Evolutionary conservation across 129 eudicot species (phyloP).

Genomic region (Lonicera japonica): DNA sequence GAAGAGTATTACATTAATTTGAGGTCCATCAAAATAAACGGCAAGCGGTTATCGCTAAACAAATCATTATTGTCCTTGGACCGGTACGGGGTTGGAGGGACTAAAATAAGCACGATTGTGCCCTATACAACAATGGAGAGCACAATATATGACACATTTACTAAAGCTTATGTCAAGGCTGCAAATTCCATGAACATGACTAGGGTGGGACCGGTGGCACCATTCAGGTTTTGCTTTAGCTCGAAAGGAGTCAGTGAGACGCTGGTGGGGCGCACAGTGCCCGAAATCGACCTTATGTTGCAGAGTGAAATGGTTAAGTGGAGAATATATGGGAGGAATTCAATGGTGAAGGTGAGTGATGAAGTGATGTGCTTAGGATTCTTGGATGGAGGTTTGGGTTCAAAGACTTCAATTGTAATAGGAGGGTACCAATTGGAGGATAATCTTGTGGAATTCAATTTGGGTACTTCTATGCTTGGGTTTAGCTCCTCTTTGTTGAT

Average conservation of each 20-base stretch:
- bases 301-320: conserved; percentile 83
- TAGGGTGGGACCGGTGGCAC: conserved; percentile 33
- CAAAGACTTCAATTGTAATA: conserved; percentile 38
- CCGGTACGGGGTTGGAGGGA: conserved; percentile 14
- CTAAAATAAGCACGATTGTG: conserved; percentile 43
- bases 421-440: conserved; percentile 87
- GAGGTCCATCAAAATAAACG: conserved; percentile 41
- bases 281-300: conserved; percentile 58
- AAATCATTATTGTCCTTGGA: conserved; percentile 8
- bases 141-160: conserved; percentile 28
- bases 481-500: conserved; percentile 49
- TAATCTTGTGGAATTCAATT: conserved; percentile 59
- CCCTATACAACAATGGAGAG: conserved; percentile 60
- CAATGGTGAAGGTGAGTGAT: conserved; percentile 60
- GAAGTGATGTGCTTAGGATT: conserved; percentile 70
- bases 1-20: conserved; percentile 37
- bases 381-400: conserved; percentile 61
- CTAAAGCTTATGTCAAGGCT: conserved; percentile 26
- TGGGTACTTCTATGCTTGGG: conserved; percentile 73
- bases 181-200: conserved; percentile 47
- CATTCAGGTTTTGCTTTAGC: conserved; percentile 55
- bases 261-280: conserved; percentile 22
- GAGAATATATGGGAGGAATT: conserved; percentile 54
- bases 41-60: conserved; percentile 28
- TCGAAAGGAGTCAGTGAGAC: conserved; percentile 10